Evolutionary conservation across 768 basidiomycete species (phyloP), one percentile per base, ranked within the genome.

Genomic region (Galerina sulciceps): DNA sequence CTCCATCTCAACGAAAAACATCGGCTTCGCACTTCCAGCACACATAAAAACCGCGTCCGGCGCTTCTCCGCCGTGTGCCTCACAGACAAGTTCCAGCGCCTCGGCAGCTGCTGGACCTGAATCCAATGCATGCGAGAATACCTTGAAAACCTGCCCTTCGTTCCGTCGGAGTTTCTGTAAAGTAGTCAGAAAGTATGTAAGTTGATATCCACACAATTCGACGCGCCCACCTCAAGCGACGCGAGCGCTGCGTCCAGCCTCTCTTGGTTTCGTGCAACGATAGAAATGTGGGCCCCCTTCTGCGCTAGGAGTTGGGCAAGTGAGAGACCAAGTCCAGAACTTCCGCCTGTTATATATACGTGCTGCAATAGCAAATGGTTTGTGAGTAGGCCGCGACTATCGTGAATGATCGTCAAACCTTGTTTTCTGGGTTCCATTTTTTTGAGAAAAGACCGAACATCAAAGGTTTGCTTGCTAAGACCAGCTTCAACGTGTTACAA

Each of bases 341-440:
- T 90, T 2, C 91, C 94, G 2, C 94, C 94, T 0, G 93, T 93
- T 14, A 96, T 78, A 69, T 93, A 93, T 72, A 87, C 85, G 64
- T 94, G 91, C 94, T 96, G 40, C 5, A 17, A 51, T 10, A 14
- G 14, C 9, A 43, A 46, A 34, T n/a, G 6, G n/a, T n/a, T 69
- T n/a, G n/a, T n/a, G n/a, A n/a, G n/a, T n/a, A n/a, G n/a, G n/a
- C n/a, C n/a, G n/a, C n/a, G n/a, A n/a, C n/a, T n/a, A n/a, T n/a
- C n/a, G n/a, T n/a, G n/a, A n/a, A n/a, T n/a, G n/a, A n/a, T n/a
- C n/a, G n/a, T 31, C 58, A 51, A n/a, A 75, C 84, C 73, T 79
- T 74, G 13, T 79, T 79, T 36, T 74, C 74, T 11, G 82, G 81
- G 60, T 85, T 77, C 82, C 83, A 85, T 71, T 71, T 74, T 67